Evolutionary conservation across 768 basidiomycete species (phyloP).

Genomic region (Clitopilus hobsonii): DNA sequence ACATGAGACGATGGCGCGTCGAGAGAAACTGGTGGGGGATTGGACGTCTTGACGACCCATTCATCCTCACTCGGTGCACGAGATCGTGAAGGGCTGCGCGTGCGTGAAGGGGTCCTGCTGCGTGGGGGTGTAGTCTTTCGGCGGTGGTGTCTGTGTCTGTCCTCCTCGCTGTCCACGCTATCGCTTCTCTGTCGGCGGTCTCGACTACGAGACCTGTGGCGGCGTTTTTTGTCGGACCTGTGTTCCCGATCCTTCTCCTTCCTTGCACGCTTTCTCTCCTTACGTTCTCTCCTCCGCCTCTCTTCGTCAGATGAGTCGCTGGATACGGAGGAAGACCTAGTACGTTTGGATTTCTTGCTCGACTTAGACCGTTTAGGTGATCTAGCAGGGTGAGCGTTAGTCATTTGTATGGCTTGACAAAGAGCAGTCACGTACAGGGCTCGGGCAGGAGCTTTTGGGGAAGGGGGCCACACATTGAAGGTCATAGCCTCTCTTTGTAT

Average conservation of each 20-base stretch:
- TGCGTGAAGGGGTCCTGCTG: slow-evolving; percentile 24
- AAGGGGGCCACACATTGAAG: slow-evolving; percentile 75
- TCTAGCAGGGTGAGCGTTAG: slow-evolving; percentile 26
- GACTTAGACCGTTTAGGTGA: slow-evolving; percentile 53
- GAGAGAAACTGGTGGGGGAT: slow-evolving; percentile 17
- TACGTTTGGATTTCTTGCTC: slow-evolving; percentile 57
- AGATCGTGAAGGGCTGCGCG: slow-evolving; percentile 24
- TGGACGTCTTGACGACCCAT: slow-evolving; percentile 61
- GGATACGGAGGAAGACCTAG: slow-evolving; percentile 41
- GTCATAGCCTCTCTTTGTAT: slow-evolving; percentile 55
- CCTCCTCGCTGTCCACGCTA: slow-evolving; percentile 33
- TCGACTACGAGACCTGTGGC: slow-evolving; percentile 27
- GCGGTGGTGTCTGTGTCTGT: slow-evolving; percentile 25
- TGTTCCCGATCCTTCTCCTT: slow-evolving; percentile 39
- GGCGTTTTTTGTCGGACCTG: slow-evolving; percentile 30
- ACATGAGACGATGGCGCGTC: slow-evolving; percentile 5
- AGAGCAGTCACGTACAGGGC: slow-evolving; percentile 37
- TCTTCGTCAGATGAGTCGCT: slow-evolving; percentile 53
- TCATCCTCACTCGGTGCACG: slow-evolving; percentile 42
- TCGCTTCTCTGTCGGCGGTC: slow-evolving; percentile 24
- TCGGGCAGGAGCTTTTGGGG: slow-evolving; percentile 66
- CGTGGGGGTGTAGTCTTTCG: slow-evolving; percentile 17
- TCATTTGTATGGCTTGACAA: neutral
- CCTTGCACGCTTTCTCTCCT: slow-evolving; percentile 54
- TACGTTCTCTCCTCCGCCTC: slow-evolving; percentile 50